Conservation (phyloP, 495 filamentous ascomycete genomes). For the Penicillium tannophilum region DNA sequence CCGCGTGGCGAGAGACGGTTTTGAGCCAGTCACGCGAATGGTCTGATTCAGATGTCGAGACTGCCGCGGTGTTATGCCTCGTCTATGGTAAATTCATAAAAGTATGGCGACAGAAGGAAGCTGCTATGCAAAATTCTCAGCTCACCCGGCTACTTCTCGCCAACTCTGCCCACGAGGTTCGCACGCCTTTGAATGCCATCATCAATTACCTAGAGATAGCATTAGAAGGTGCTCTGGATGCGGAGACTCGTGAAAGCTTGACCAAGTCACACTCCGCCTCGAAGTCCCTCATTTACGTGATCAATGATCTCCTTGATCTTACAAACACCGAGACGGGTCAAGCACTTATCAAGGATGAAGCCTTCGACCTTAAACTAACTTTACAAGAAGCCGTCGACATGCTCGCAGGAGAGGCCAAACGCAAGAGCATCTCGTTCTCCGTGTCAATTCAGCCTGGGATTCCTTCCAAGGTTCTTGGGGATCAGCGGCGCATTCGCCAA, state of each 20-base stretch:
- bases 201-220: constrained; percentile 97
- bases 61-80: constrained; percentile 83
- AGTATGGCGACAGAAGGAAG: constrained; percentile 93
- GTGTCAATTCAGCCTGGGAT: constrained; percentile 68
- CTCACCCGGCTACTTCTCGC: constrained; percentile 80
- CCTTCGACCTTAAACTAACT: constrained; percentile 71
- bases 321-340: constrained; percentile 87
- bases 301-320: constrained; percentile 92
- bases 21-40: constrained; percentile 44
- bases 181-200: constrained; percentile 92
- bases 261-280: constrained; percentile 81
- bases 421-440: constrained; percentile 73
- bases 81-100: constrained; percentile 92
- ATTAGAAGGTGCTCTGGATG: constrained; percentile 78
- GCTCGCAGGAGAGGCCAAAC: constrained; percentile 71
- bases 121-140: constrained; percentile 77
- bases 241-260: constrained; percentile 85
- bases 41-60: constrained; percentile 68
- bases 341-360: constrained; percentile 77
- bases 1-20: constrained; percentile 39
- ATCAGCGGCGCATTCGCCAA: constrained; percentile 77
- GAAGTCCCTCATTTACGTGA: constrained; percentile 92
- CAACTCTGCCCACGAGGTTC: constrained; percentile 93
- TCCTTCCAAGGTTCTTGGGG: constrained; percentile 72
- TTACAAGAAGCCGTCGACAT: constrained; percentile 75